These are phyloP conservation scores for Chlorella sp. DNA, from an alignment of 139 green algal genomes.

Conservation along the genomic window DNA sequence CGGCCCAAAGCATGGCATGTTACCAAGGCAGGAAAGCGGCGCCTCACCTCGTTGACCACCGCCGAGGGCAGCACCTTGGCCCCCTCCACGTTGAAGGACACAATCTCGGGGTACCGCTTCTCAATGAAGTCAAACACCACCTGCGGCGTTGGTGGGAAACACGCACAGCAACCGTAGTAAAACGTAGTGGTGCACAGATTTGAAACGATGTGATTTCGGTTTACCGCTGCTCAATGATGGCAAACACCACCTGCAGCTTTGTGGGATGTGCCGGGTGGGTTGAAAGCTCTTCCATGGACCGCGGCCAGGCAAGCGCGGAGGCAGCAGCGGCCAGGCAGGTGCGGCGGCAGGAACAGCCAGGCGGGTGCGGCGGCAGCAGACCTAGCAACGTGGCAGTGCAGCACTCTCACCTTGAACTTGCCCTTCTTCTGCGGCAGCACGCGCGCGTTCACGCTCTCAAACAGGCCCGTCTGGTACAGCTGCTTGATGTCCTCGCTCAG, in stretches of 20 bases:
- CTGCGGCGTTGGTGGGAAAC: background rate
- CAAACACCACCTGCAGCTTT: constrained; percentile 56
- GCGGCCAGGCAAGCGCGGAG: too few species aligned
- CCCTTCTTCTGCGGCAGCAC: constrained; percentile 58
- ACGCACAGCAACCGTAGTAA: background rate
- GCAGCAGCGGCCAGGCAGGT: too few species aligned
- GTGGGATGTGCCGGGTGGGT: too few species aligned
- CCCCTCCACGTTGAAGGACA: constrained; percentile 62
- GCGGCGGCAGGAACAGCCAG: too few species aligned
- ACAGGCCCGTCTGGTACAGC: constrained; percentile 66
- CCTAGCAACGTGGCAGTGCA: too few species aligned
- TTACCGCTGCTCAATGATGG: constrained; percentile 64
- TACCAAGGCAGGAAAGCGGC: too few species aligned
- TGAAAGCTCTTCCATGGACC: too few species aligned
- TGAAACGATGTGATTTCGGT: constrained; percentile 51
- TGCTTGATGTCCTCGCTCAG: constrained; percentile 57
- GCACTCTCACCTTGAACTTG: constrained; percentile 37
- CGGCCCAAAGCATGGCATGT: too few species aligned
- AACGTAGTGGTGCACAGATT: background rate
- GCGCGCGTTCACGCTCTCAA: constrained; percentile 68
- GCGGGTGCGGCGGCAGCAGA: too few species aligned
- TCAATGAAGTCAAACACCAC: constrained; percentile 72
- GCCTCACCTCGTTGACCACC: constrained; percentile 44
- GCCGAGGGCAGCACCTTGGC: constrained; percentile 48
- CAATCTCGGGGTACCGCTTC: constrained; percentile 63